phyloP scores from a whole-genome alignment of 2,329 filamentous ascomycete genomes.

The Rhexocercosporidium sp. region DNA sequence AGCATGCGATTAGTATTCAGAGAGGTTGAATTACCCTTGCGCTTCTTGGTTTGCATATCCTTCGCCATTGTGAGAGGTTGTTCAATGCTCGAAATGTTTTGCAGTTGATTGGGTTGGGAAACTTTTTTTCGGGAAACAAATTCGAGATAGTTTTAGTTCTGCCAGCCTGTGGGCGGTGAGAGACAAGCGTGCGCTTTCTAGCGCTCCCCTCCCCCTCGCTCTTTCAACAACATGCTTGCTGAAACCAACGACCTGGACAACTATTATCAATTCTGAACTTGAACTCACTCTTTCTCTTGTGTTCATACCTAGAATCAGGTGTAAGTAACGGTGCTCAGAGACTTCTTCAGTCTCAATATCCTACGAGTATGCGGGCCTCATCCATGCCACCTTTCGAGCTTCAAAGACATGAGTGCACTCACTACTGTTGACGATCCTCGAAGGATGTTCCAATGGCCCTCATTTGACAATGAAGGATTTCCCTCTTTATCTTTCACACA shows the following conservation, averaged over 20 bases:
- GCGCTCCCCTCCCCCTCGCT: not conserved
- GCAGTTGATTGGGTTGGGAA: conserved; percentile 1
- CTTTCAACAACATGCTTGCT: not conserved
- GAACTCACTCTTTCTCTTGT: too few relatives aligned
- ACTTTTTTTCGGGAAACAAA: conserved; percentile 17
- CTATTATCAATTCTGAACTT: not conserved
- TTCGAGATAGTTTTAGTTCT: not conserved
- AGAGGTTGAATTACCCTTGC: conserved; percentile 49
- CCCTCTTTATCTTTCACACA: too few relatives aligned
- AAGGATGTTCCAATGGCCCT: too few relatives aligned
- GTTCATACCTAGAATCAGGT: too few relatives aligned
- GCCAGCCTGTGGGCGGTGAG: conserved; percentile 2
- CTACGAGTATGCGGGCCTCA: too few relatives aligned
- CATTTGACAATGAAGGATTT: too few relatives aligned
- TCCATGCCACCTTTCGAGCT: too few relatives aligned
- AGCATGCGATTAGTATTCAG: conserved; percentile 19
- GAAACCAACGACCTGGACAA: not conserved
- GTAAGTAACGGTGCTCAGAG: too few relatives aligned
- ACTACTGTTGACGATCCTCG: too few relatives aligned
- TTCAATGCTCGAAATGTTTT: conserved; percentile 5
- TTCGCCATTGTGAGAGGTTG: conserved; percentile 52
- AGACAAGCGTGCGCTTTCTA: not conserved
- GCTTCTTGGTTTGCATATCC: conserved; percentile 60
- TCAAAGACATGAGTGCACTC: too few relatives aligned
- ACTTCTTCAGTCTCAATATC: too few relatives aligned